A percentile compares a stretch with the other conserved stretches of the same genome.
phyloP scores from a whole-genome alignment of 2,329 filamentous ascomycete species.

The Penicillium digitatum region DNA sequence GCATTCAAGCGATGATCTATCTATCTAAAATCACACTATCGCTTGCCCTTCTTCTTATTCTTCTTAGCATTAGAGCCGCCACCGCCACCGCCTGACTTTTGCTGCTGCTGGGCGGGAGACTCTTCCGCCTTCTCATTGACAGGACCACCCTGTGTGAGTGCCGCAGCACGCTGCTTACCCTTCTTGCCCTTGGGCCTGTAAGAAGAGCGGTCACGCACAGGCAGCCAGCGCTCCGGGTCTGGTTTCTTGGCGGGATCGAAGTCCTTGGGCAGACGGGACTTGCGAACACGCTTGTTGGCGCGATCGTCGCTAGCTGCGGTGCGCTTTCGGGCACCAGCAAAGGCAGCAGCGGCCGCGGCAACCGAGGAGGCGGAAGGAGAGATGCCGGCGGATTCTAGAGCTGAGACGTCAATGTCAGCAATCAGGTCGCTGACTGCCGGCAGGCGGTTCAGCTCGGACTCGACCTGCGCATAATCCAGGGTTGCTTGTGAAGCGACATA shows the following conservation, averaged over 20 bases:
- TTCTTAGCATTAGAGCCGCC: slow-evolving; percentile 43
- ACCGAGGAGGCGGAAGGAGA: slow-evolving; percentile 32
- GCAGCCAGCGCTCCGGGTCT: slow-evolving; percentile 91
- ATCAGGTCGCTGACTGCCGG: slow-evolving; percentile 42
- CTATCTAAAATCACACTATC: slow-evolving; percentile 24
- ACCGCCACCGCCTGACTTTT: slow-evolving; percentile 34
- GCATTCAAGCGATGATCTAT: slow-evolving; percentile 9
- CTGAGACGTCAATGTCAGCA: slow-evolving; percentile 41
- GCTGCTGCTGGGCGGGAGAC: slow-evolving; percentile 38
- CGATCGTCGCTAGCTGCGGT: slow-evolving; percentile 29
- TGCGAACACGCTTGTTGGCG: slow-evolving; percentile 43
- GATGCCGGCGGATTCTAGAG: slow-evolving; percentile 46
- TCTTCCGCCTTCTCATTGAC: slow-evolving; percentile 67
- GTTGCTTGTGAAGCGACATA: slow-evolving; percentile 78
- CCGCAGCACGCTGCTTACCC: slow-evolving; percentile 75
- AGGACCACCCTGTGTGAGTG: slow-evolving; percentile 79
- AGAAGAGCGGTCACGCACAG: slow-evolving; percentile 78
- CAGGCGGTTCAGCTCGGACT: slow-evolving; percentile 37
- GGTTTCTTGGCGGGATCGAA: slow-evolving; percentile 70
- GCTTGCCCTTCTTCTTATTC: slow-evolving; percentile 51
- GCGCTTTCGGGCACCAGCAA: slow-evolving; percentile 42
- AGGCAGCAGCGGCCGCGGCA: slow-evolving; percentile 31
- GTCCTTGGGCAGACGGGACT: slow-evolving; percentile 48
- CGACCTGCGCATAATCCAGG: slow-evolving; percentile 35
- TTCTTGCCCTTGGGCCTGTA: slow-evolving; percentile 91